These are phyloP conservation scores for Forsythia viridissima DNA, from an alignment of 257 asterid genomes.

Conservation along the genomic window DNA sequence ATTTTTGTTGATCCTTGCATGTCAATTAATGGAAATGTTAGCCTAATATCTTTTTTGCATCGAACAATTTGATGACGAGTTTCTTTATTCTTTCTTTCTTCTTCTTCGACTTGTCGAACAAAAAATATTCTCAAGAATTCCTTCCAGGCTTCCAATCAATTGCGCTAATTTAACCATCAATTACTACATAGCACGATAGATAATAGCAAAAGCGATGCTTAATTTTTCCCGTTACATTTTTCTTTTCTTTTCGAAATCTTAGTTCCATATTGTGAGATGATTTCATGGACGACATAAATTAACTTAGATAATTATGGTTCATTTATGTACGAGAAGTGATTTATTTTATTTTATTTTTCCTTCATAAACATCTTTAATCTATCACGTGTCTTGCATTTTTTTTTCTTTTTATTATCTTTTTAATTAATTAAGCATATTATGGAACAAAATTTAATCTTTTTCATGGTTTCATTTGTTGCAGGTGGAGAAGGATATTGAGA, in stretches of 20 bases:
- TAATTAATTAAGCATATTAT: background rate
- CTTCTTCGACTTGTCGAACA: background rate
- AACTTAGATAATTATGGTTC: background rate
- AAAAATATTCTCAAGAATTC: too few species aligned
- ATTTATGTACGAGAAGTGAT: background rate
- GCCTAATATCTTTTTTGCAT: constrained; percentile 19
- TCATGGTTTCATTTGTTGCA: constrained; percentile 3
- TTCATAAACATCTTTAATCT: background rate
- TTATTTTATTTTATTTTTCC: background rate
- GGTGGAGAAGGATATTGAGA: constrained; percentile 9
- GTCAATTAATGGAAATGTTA: constrained; percentile 11
- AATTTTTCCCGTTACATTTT: background rate
- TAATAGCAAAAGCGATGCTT: background rate
- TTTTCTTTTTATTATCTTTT: background rate
- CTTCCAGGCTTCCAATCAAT: too few species aligned
- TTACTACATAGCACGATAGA: background rate
- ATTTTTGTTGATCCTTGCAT: constrained; percentile 37
- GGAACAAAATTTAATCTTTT: background rate
- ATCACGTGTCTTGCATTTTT: background rate
- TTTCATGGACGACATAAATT: too few species aligned
- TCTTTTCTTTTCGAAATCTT: background rate
- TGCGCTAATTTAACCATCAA: background rate
- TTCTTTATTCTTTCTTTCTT: background rate
- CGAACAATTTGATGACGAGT: constrained; percentile 16
- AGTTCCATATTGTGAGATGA: background rate